Conservation (phyloP, 2,329 filamentous ascomycete species). For the Monosporascus sp. region DNA sequence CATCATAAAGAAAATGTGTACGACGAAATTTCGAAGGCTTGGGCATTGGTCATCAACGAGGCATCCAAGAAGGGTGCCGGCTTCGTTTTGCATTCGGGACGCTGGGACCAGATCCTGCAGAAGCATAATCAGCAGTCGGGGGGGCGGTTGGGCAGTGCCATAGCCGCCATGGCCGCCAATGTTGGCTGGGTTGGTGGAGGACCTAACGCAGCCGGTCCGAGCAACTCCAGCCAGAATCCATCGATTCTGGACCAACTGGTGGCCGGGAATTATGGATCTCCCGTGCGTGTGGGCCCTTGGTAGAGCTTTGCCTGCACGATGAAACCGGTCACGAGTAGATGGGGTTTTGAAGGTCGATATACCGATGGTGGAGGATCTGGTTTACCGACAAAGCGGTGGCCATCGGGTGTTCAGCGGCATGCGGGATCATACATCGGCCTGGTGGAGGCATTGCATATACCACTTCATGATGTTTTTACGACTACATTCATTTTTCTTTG, state of each 20-base stretch:
- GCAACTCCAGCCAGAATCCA: slow-evolving; percentile 37
- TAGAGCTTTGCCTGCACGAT: slow-evolving; percentile 26
- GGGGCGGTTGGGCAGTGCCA: slow-evolving; percentile 73
- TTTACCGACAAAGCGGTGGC: too few relatives aligned
- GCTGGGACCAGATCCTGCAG: slow-evolving; percentile 83
- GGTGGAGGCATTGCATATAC: too few relatives aligned
- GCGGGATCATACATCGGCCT: too few relatives aligned
- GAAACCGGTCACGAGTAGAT: too few relatives aligned
- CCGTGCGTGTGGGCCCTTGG: slow-evolving; percentile 60
- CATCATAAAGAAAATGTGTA: slow-evolving; percentile 94
- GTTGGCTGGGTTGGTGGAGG: slow-evolving; percentile 70
- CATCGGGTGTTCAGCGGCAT: too few relatives aligned
- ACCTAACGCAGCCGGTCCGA: slow-evolving; percentile 12
- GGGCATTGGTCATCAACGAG: slow-evolving; percentile 86
- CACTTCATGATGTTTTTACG: too few relatives aligned
- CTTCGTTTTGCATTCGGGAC: slow-evolving; percentile 80
- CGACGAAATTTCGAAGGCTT: slow-evolving; percentile 90
- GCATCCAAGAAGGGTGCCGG: slow-evolving; percentile 87
- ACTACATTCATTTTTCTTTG: too few relatives aligned
- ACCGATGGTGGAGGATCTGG: too few relatives aligned
- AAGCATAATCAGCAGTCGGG: slow-evolving; percentile 86
- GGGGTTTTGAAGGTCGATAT: too few relatives aligned
- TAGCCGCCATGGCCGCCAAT: slow-evolving; percentile 68
- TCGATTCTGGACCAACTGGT: slow-evolving; percentile 60
- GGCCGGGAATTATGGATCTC: slow-evolving; percentile 53